These are phyloP conservation scores for Aspergillus panamensis DNA, from an alignment of 495 filamentous ascomycete genomes.

Conservation along the genomic window DNA sequence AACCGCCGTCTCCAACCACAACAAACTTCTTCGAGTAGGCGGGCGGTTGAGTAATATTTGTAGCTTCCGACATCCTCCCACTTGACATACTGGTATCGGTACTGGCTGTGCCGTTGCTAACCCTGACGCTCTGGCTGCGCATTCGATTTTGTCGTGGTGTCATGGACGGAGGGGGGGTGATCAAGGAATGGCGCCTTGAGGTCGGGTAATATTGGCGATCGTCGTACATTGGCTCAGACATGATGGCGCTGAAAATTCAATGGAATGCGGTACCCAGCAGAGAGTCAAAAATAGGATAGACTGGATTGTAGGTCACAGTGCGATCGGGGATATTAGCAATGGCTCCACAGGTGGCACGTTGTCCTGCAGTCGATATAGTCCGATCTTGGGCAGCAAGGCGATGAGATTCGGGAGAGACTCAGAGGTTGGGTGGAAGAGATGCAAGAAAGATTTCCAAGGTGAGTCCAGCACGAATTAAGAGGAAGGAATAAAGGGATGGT, in stretches of 20 bases:
- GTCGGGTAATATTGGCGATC: constrained; percentile 46
- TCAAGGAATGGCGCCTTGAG: constrained; percentile 48
- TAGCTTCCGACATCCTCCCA: constrained; percentile 66
- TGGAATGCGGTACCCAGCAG: constrained; percentile 21
- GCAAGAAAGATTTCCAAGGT: constrained; percentile 7
- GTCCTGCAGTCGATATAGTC: constrained; percentile 13
- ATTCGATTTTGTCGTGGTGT: constrained; percentile 49
- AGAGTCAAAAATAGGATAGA: constrained; percentile 3
- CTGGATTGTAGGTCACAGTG: constrained; percentile 18
- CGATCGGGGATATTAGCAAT: constrained; percentile 18
- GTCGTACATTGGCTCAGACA: constrained; percentile 48
- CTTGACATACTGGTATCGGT: constrained; percentile 67
- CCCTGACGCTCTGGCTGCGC: constrained; percentile 58
- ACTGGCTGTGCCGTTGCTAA: constrained; percentile 79
- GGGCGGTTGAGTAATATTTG: constrained; percentile 81
- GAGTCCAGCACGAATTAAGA: constrained; percentile 12
- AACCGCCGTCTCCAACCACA: constrained; percentile 95
- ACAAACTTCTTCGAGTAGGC: constrained; percentile 98
- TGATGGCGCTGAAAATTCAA: constrained; percentile 29
- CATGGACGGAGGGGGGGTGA: constrained; percentile 45
- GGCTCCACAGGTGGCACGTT: constrained; percentile 23
- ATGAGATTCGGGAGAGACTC: constrained; percentile 1
- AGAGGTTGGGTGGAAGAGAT: constrained; percentile 10
- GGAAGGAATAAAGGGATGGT: constrained; percentile 20
- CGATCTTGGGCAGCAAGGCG: neutral